Base-by-base conservation (phyloP, 805 yeast species). In the Nematodospora valgi region DNA sequence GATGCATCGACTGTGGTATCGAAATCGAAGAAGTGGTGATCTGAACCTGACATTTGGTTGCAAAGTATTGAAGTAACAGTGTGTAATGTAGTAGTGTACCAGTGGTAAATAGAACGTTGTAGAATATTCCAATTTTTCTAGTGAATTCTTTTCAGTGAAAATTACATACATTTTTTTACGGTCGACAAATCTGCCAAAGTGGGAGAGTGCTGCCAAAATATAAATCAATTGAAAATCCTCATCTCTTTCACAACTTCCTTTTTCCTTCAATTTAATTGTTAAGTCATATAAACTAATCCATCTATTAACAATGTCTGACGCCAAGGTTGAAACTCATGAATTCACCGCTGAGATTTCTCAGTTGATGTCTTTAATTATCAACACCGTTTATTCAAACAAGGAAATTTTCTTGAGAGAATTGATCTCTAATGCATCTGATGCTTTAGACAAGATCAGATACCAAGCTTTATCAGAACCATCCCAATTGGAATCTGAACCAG, bases 281-380 rank as follows among this genome's bases (percentile, higher is more conserved):
- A 6, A 14, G 19, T 29, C 13, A n/a, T 22, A 12, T 20, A 11
- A 24, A 13, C 30, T 21, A 23, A 32, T 20, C 20, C 17, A 10
- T 21, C 30, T 9, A 17, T 16, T 16, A 13, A 64, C 43, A 33
- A 76, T 76, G 81, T 61, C 79, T 50, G 66, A 73, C 70, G 51
- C 50, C 35, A 67, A 68, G 54, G 64, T 79, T 60, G 94, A 85
- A 76, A 82, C 94, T 41, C 86, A 78, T 65, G 98, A 91, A 77
- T 93, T 93, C 73, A 96, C 94, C 72, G 99, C 99, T 80, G 99
- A 93, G 88, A 93, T 93, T 72, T 87, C 98, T 83, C 98, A 93
- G 95, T 79, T 93, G 81, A 84, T 93, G 98, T 87, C 97, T 70
- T 82, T 93, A 79, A 87, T 93, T 88, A 93, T 93, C 75, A 93